Base-by-base conservation (phyloP, 768 basidiomycete species). In the Pisolithus marmoratus region DNA sequence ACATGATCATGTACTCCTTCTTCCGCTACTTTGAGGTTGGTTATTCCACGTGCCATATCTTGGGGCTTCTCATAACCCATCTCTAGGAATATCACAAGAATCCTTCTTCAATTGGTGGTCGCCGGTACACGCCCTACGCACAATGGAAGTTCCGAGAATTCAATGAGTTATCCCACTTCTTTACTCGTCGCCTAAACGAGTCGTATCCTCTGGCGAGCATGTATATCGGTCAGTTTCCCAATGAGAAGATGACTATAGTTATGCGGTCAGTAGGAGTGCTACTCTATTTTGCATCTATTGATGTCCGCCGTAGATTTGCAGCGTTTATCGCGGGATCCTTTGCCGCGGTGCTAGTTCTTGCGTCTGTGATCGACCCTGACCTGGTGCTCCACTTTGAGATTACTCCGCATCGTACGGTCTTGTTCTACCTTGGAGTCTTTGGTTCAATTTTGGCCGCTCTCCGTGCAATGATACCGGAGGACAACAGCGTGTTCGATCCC, bases 81-180 rank as follows among this genome's bases (percentile, higher is more conserved):
- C 29, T 26, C 1, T 59, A 99, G 96, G 94, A 99, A 77, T 98
- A 97, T 63, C 95, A 92, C 79, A 95, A 95, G 70, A 93, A 98
- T 63, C 96, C 95, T 2, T 97, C 96, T 0, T 85, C 92, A 1
- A 92, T 98, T 46, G 89, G 94, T 36, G 84, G 87, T 11, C 84
- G 96, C 29, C 81, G 88, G 51, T 99, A 98, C 63, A 99, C 96
- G 0, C 87, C 85, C 0, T 94, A 88, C 54, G 94, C 94, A 4
- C 85, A 91, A 54, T 99, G 96, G 96, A 98, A 97, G 65, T 98
- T 98, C 64, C 80, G 96, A 51, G 96, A 99, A 66, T 99, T 97
- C 76, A 99, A 99, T 65, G 96, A 99, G 63, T 74, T 99, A 8
- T 89, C 93, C 0, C 96, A 99, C 70, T 73, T 94, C 34, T 99